Base-by-base conservation (phyloP, 495 filamentous ascomycete genomes). In the Aspergillus leporis region DNA sequence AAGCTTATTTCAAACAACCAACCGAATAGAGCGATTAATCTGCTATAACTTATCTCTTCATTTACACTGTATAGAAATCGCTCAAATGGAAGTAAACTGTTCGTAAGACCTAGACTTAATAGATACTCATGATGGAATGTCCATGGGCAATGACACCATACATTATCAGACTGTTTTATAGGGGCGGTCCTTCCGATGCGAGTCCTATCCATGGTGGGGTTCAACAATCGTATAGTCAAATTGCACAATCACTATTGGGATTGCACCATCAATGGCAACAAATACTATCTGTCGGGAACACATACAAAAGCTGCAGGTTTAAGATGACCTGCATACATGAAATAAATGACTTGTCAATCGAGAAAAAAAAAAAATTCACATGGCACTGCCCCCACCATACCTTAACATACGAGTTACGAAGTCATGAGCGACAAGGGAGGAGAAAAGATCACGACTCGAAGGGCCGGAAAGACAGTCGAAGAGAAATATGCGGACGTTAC, bases 401-500 rank as follows among this genome's bases (percentile, higher is more conserved):
- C 6, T 28, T 28, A 45, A 45, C 41, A 45, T 18, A 45, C 16
- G 4, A n/a, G 7, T 2, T 18, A 18, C 1, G 4, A 14, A 14
- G 41, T 14, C 41, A 18, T 45, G 41, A 45, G 23, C 14, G 16
- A 25, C 14, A 53, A 53, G 25, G 51, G 12, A 36, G 32, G 22
- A 40, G 32, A 9, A 6, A 30, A 41, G 50, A 9, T 36, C 13
- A 32, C 50, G 4, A 32, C 30, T 30, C 50, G 18, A 1, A 34
- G 14, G 14, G 23, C 25, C 0, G 18, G 5, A 8, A 53, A 41
- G 19, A 41, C 51, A 2, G n/a, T 53, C 7, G 31, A 53, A 38
- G 55, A 66, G 43, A 63, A 60, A 53, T 59, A 69, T 46, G 64
- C 66, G 8, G 66, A 69, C 47, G 66, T 61, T 5, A 69, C 66